Conservation (phyloP, 1,284 basidiomycete species). For the Cryptococcus maquisensis region DNA sequence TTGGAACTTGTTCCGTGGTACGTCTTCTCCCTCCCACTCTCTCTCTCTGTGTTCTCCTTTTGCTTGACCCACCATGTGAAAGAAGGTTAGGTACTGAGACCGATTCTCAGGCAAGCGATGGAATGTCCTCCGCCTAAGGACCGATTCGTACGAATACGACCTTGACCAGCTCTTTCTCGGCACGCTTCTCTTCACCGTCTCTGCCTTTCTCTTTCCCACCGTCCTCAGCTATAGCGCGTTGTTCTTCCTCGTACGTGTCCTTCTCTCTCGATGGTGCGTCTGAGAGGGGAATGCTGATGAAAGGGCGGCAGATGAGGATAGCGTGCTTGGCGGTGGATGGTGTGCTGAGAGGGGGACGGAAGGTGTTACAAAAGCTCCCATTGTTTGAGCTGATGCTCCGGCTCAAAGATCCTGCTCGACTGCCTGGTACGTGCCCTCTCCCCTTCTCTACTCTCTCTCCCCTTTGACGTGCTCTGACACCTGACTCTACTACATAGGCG, state of each 20-base stretch:
- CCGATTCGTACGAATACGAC: slow-evolving; percentile 86
- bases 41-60: neutral
- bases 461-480: neutral
- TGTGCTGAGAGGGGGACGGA: slow-evolving; percentile 60
- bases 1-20: slow-evolving; percentile 93
- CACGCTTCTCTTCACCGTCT: slow-evolving; percentile 87
- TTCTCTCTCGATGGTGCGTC: slow-evolving; percentile 34
- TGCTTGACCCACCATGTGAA: neutral
- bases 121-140: slow-evolving; percentile 71
- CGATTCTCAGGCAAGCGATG: slow-evolving; percentile 66
- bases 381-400: slow-evolving; percentile 81
- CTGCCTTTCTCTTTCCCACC: slow-evolving; percentile 87
- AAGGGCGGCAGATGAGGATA: slow-evolving; percentile 55
- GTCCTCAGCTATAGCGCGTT: slow-evolving; percentile 77
- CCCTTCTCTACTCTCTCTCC: neutral
- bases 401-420: slow-evolving; percentile 74
- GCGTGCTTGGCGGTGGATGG: slow-evolving; percentile 60
- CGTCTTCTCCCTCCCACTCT: slow-evolving; percentile 27
- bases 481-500: too few species aligned
- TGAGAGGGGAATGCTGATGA: slow-evolving; percentile 28
- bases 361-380: slow-evolving; percentile 84
- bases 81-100: too few species aligned
- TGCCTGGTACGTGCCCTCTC: slow-evolving; percentile 60
- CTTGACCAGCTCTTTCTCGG: slow-evolving; percentile 91
- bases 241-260: slow-evolving; percentile 63